These are phyloP conservation scores for Penicillium lagena DNA, from an alignment of 495 filamentous ascomycete genomes.

Conservation along the genomic window DNA sequence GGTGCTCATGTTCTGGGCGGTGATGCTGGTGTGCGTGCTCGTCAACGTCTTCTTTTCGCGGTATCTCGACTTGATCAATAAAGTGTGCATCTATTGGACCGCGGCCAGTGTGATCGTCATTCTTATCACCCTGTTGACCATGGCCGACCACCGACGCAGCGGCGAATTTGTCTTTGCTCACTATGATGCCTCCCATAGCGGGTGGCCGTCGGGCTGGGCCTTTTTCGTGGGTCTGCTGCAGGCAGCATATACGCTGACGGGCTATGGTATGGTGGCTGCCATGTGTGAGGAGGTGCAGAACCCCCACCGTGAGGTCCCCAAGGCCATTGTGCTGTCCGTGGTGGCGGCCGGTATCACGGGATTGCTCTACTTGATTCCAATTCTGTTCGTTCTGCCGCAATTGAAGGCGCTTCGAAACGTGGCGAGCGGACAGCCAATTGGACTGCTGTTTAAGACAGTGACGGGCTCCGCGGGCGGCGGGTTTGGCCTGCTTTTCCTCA, in stretches of 20 bases:
- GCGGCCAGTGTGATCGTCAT: slow-evolving; percentile 54
- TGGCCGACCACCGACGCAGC: slow-evolving; percentile 46
- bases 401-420: slow-evolving; percentile 47
- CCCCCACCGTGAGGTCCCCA: slow-evolving; percentile 58
- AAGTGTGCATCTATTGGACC: slow-evolving; percentile 64
- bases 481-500: slow-evolving; percentile 65
- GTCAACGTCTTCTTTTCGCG: slow-evolving; percentile 53
- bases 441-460: slow-evolving; percentile 26
- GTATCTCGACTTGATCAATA: slow-evolving; percentile 60
- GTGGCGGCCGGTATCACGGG: slow-evolving; percentile 63
- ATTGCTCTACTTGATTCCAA: slow-evolving; percentile 59
- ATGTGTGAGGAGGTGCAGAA: slow-evolving; percentile 69
- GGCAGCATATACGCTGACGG: slow-evolving; percentile 54
- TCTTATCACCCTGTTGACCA: slow-evolving; percentile 49
- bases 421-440: slow-evolving; percentile 48
- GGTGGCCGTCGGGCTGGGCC: slow-evolving; percentile 57
- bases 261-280: slow-evolving; percentile 51
- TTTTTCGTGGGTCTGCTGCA: slow-evolving; percentile 59
- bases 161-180: slow-evolving; percentile 56
- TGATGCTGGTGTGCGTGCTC: slow-evolving; percentile 50
- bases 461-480: slow-evolving; percentile 47
- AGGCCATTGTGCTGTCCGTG: slow-evolving; percentile 66
- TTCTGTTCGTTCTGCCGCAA: slow-evolving; percentile 59
- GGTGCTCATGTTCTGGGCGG: slow-evolving; percentile 59
- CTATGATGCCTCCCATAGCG: slow-evolving; percentile 51